Percentiles rank a stretch among this genome's conserved stretches.
phyloP scores from a whole-genome alignment of 352 stramenopile genomes.

The Pythium biforme region DNA sequence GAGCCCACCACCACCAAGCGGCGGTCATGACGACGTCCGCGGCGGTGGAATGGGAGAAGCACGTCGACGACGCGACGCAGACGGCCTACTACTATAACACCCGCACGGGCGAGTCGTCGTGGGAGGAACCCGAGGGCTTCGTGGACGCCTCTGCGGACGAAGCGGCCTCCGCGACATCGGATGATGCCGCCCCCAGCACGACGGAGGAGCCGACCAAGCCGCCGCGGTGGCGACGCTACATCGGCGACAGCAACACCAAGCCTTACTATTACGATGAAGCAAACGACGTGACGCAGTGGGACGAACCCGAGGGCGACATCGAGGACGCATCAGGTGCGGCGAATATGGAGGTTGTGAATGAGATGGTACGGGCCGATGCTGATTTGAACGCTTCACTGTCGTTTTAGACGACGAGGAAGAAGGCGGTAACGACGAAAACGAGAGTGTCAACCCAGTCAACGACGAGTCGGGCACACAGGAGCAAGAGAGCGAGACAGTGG shows the following conservation, averaged over 20 bases:
- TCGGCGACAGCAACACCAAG: slow-evolving; percentile 56
- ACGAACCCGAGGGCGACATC: slow-evolving; percentile 54
- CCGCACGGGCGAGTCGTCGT: slow-evolving; percentile 66
- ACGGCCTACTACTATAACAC: slow-evolving; percentile 78
- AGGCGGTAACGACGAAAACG: background rate
- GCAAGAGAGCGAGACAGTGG: background rate
- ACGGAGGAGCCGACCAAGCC: slow-evolving; percentile 18
- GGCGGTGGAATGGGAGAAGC: slow-evolving; percentile 54
- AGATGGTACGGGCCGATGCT: background rate
- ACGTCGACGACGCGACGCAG: slow-evolving; percentile 64
- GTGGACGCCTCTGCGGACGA: slow-evolving; percentile 12
- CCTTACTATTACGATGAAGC: slow-evolving; percentile 77
- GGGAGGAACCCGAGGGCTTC: slow-evolving; percentile 54
- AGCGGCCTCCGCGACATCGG: background rate
- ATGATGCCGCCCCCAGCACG: background rate
- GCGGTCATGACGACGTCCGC: slow-evolving; percentile 3
- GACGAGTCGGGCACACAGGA: background rate
- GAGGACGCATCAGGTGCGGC: slow-evolving; percentile 25
- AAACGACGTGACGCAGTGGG: slow-evolving; percentile 72
- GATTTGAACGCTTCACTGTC: background rate
- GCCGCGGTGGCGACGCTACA: slow-evolving; percentile 54
- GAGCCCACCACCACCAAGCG: background rate
- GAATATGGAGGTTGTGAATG: background rate
- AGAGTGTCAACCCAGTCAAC: background rate
- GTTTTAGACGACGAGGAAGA: slow-evolving; percentile 4